These are phyloP conservation scores for Heliamphora pulchella DNA, from an alignment of 179 eudicot genomes.

Conservation along the genomic window DNA sequence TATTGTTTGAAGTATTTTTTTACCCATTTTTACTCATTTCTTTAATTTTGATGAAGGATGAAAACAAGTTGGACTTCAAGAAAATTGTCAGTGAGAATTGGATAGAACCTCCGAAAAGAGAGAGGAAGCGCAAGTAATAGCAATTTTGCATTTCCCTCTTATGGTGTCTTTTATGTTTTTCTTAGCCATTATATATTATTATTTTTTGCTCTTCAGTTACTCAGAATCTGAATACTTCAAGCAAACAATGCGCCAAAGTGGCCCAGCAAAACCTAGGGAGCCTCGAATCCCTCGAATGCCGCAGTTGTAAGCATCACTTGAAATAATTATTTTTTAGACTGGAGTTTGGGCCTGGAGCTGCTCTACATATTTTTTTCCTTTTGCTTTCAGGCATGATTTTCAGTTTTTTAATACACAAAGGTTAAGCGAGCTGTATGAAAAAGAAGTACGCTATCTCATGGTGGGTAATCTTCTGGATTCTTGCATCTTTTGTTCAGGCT, in stretches of 20 bases:
- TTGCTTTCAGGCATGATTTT: conserved; percentile 69
- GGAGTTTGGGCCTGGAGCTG: not conserved
- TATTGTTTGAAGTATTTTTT: conserved; percentile 1
- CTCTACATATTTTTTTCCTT: conserved; percentile 1
- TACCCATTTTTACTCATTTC: not conserved
- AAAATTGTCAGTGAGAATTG: conserved; percentile 87
- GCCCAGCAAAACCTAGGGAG: conserved; percentile 83
- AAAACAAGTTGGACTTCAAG: conserved; percentile 82
- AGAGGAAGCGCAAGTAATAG: conserved; percentile 90
- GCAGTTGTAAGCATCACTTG: conserved; percentile 55
- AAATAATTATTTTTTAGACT: not conserved
- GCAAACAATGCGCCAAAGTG: conserved; percentile 99
- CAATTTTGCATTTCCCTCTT: not conserved
- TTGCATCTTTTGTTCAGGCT: not conserved
- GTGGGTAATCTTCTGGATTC: conserved; percentile 32
- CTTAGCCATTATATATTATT: not conserved
- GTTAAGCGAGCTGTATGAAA: conserved; percentile 82
- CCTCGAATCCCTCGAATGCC: conserved; percentile 99
- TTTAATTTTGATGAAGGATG: conserved; percentile 45
- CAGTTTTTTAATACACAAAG: conserved; percentile 96
- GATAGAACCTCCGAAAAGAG: conserved; percentile 94
- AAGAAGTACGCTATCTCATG: conserved; percentile 97
- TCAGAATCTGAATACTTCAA: conserved; percentile 95
- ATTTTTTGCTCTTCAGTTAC: conserved; percentile 39
- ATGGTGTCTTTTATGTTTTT: not conserved